Base-by-base conservation (phyloP, 1,139 yeast genomes). In the Martiniozyma asiatica region DNA sequence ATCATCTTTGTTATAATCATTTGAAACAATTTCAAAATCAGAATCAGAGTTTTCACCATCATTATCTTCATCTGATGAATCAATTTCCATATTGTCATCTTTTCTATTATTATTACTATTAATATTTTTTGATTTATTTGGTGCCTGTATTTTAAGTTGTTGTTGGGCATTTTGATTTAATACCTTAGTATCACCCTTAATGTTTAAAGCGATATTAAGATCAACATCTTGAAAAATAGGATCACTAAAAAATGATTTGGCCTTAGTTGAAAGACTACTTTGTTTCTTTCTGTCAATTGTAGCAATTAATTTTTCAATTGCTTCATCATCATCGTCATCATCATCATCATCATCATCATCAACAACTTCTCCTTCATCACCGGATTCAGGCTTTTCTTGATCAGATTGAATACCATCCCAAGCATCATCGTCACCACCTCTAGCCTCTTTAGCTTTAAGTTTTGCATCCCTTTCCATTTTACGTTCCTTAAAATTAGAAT, bases 351-450 rank as follows among this genome's bases (percentile, higher is more conserved):
- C 75, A 22, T 59, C 54, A 18, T 54, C 63, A 14, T 56, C 61
- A 19, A 60, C 63, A 27, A 60, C 51, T 36, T 61, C 65, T 8
- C 41, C 52, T 32, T 61, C 64, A 28, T 64, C 68, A 18, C 60
- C 63, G 19, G 57, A 60, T 26, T 55, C 63, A 6, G 55, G 59
- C 11, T 56, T 63, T 12, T 45, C 47, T 19, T 58, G 61, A 12
- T 54, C 65, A 20, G 57, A 70, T 15, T 64, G 55, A 38, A 87
- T 77, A 29, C 97, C 97, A 28, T 76, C 80, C 96, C 97, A 89
- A 8, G 43, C 41, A 39, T 74, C 89, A 40, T 74, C 75, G 33
- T 65, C 80, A 41, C 74, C 85, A 22, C 87, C 93, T 50, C 97
- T 70, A 22, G 81, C 77, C 46, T 68, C 66, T 54, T 79, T 80